Base-by-base conservation (phyloP, 164 flowering plant genomes). In the Dillenia turbinata region DNA sequence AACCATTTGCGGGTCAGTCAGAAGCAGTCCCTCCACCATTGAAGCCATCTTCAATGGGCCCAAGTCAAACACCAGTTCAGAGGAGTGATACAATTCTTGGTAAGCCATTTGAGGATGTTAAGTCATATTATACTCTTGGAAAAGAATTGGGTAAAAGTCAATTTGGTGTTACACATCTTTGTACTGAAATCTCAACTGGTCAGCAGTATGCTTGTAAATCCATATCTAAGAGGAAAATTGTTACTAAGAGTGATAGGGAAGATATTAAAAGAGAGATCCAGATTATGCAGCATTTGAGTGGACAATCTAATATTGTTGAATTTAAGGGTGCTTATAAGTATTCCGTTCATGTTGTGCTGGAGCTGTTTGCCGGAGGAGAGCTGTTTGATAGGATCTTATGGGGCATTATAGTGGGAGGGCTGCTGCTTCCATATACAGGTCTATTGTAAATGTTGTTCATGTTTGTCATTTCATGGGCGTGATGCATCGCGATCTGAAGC, bases 391-490 rank as follows among this genome's bases (percentile, higher is more conserved):
- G 97, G 72, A 90, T 92, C 46, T 97, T 1, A 88, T 85, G 62
- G 98, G 98, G 54, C 86, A 78, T 74, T 92, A 92, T 57, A 84
- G 87, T 48, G 98, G 90, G 66, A 74, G 82, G 57, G 96, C 88
- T 5, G 98, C 97, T 13, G 90, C 98, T 53, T 68, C 84, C 1
- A 77, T 88, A 2, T 84, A 87, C 66, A 82, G 94, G 64, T 65
- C 79, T 17, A 83, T 93, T 75, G 94, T 90, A 12, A 87, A 82
- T 64, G 97, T 90, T 66, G 96, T 93, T 9, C 80, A 93, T 56
- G 73, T 85, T 44, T 93, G 97, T 51, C 96, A 93, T 76, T 90
- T 88, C 60, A 92, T 88, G 98, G 98, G 98, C 13, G 97, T 90
- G 66, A 84, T 92, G 98, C 98, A 92, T 69, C 76, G 98, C 33